Conservation (phyloP, 148 eudicot genomes). For the Tetragonia tetragonoides region DNA sequence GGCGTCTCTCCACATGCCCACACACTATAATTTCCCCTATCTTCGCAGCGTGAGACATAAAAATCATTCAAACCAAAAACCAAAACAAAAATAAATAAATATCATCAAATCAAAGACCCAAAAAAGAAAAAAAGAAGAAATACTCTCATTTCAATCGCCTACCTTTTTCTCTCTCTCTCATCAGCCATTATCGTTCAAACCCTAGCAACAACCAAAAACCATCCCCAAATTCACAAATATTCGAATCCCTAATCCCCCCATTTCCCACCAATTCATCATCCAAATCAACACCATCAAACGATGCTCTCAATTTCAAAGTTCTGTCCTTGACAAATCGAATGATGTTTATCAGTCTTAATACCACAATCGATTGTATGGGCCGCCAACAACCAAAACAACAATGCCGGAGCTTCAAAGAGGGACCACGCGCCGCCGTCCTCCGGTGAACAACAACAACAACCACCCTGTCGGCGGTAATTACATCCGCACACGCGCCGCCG, state of each 20-base stretch:
- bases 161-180: not conserved
- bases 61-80: too few species aligned
- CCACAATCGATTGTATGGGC: constrained; percentile 34
- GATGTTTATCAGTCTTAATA: constrained; percentile 21
- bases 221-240: not conserved
- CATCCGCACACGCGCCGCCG: constrained; percentile 57
- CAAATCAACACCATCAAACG: not conserved
- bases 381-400: constrained; percentile 1
- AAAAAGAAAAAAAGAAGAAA: not conserved
- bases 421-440: constrained; percentile 34
- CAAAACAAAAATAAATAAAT: too few species aligned
- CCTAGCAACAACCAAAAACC: constrained; percentile 20
- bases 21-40: too few species aligned
- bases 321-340: constrained; percentile 26
- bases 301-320: constrained; percentile 24
- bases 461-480: constrained; percentile 34
- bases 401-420: constrained; percentile 65
- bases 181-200: constrained; percentile 22
- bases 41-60: too few species aligned
- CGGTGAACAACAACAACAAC: constrained; percentile 21
- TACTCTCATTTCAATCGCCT: not conserved
- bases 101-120: not conserved
- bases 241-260: not conserved
- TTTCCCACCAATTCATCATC: not conserved
- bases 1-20: too few species aligned